A percentile compares a stretch with the other conserved stretches of the same genome.
Evolutionary conservation across 2,329 filamentous ascomycete species (phyloP).

Genomic region (Ophiosphaerella herpotricha): DNA sequence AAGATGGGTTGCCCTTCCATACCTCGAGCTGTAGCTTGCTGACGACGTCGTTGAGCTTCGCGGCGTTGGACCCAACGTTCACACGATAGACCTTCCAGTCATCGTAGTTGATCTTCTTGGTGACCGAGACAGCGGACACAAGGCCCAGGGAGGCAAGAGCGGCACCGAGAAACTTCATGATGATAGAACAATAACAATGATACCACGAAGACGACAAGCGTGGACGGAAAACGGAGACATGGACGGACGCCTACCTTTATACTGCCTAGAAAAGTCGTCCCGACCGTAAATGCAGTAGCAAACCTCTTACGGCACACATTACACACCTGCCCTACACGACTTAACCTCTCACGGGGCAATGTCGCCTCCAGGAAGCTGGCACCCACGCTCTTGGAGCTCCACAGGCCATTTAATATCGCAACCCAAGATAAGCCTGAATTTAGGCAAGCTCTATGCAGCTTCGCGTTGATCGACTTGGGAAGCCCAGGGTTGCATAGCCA

Average conservation of each 20-base stretch:
- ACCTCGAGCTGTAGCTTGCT: constrained; percentile 37
- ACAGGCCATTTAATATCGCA: constrained; percentile 32
- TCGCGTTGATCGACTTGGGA: constrained; percentile 18
- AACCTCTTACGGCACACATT: constrained; percentile 3
- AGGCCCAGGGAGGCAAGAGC: constrained; percentile 38
- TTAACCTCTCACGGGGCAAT: constrained; percentile 28
- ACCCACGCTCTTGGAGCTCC: constrained; percentile 16
- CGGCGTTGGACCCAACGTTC: constrained; percentile 33
- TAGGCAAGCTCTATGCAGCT: constrained; percentile 12
- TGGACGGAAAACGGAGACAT: not conserved
- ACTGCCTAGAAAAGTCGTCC: not conserved
- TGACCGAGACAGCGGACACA: constrained; percentile 38
- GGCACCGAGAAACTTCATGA: constrained; percentile 40
- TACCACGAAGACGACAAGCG: constrained; percentile 3
- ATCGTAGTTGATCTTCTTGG: constrained; percentile 38
- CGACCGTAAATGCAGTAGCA: not conserved
- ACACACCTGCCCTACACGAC: constrained; percentile 35
- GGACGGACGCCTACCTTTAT: constrained; percentile 7
- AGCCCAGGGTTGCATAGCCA: constrained; percentile 4
- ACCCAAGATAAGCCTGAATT: constrained; percentile 19
- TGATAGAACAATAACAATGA: constrained; percentile 5
- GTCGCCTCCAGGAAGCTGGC: constrained; percentile 29
- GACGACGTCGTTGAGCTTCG: constrained; percentile 34
- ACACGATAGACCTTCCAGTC: constrained; percentile 46
- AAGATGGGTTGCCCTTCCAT: constrained; percentile 42